Evolutionary conservation across 495 filamentous ascomycete species (phyloP).

Genomic region (Rostrohypoxylon terebratum): DNA sequence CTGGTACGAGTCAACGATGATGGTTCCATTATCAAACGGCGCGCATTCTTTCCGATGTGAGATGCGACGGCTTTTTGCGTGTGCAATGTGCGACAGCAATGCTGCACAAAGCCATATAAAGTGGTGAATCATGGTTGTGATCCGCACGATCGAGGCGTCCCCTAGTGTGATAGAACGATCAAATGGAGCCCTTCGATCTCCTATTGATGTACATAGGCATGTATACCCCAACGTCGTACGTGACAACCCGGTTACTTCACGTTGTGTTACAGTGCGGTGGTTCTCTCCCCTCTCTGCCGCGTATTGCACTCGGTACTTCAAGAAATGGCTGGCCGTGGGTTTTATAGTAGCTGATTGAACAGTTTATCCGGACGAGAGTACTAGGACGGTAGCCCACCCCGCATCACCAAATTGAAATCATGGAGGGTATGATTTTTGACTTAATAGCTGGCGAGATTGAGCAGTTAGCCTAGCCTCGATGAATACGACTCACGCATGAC

Average conservation of each 20-base stretch:
- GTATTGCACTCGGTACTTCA: slow-evolving; percentile 24
- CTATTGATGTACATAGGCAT: slow-evolving; percentile 37
- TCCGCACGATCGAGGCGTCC: neutral
- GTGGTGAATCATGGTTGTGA: slow-evolving; percentile 18
- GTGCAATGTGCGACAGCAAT: slow-evolving; percentile 10
- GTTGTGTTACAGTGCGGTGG: slow-evolving; percentile 24
- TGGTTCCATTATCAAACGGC: slow-evolving; percentile 46
- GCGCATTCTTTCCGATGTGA: slow-evolving; percentile 37
- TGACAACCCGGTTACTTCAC: neutral
- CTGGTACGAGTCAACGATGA: slow-evolving; percentile 51
- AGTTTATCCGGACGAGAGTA: neutral
- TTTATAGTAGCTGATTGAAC: slow-evolving; percentile 7
- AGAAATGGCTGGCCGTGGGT: slow-evolving; percentile 6
- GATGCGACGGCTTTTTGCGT: slow-evolving; percentile 18
- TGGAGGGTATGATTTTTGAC: slow-evolving; percentile 1
- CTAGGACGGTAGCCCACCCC: neutral
- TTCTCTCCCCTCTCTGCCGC: slow-evolving; percentile 2
- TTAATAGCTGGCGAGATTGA: neutral
- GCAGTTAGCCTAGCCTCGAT: neutral
- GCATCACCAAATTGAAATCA: neutral
- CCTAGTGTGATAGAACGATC: neutral
- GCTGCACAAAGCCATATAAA: slow-evolving; percentile 15
- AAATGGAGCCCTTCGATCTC: neutral
- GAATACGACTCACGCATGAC: slow-evolving; percentile 7
- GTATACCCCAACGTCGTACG: slow-evolving; percentile 12